Evolutionary conservation across 2,329 filamentous ascomycete genomes (phyloP).

Genomic region (Botrytis elliptica): DNA sequence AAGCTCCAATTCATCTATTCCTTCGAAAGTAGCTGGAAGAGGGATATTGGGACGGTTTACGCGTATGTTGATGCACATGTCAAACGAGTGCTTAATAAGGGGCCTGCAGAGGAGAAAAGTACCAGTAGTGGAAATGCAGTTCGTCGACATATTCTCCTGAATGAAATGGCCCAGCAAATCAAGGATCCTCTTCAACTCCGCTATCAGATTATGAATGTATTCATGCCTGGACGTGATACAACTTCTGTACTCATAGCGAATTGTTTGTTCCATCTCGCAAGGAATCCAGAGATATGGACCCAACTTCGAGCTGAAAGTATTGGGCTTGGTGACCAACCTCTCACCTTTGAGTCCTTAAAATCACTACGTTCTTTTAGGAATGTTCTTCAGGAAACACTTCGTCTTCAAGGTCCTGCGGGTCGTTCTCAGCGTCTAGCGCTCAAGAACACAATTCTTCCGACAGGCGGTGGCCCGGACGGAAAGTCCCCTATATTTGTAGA

Average conservation of each 20-base stretch:
- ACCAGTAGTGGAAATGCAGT: constrained; percentile 35
- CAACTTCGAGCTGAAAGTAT: constrained; percentile 46
- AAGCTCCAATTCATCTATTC: background rate
- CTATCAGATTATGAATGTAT: constrained; percentile 48
- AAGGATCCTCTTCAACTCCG: constrained; percentile 42
- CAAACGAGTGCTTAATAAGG: constrained; percentile 37
- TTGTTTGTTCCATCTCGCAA: background rate
- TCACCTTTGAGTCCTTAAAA: constrained; percentile 23
- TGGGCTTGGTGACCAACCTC: constrained; percentile 17
- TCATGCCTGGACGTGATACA: constrained; percentile 56
- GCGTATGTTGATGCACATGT: constrained; percentile 49
- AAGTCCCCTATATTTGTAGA: constrained; percentile 33
- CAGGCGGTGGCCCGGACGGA: constrained; percentile 35
- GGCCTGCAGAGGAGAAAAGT: constrained; percentile 29
- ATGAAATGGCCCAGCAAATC: constrained; percentile 52
- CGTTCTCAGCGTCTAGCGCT: constrained; percentile 50
- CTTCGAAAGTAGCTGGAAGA: constrained; percentile 12
- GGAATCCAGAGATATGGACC: constrained; percentile 8
- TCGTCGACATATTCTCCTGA: constrained; percentile 51
- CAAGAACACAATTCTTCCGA: constrained; percentile 41
- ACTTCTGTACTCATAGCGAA: constrained; percentile 41
- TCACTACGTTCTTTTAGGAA: constrained; percentile 46
- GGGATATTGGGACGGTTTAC: constrained; percentile 40
- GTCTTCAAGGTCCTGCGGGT: constrained; percentile 51
- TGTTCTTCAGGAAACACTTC: constrained; percentile 42